phyloP scores from a whole-genome alignment of 805 yeast genomes.

The Sugiyamaella chiloensis region DNA sequence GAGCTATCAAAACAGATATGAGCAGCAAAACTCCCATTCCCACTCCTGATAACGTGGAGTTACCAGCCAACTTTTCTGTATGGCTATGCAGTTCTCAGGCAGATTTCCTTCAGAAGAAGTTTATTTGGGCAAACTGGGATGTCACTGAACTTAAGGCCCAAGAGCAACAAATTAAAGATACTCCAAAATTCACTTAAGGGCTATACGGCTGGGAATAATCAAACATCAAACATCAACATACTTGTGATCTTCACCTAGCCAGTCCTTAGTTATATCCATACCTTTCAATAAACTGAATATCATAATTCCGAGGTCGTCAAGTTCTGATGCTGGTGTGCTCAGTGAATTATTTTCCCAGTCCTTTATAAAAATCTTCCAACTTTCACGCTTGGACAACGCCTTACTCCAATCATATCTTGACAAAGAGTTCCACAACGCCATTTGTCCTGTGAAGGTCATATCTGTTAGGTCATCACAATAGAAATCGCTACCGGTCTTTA shows the following conservation, averaged over 20 bases:
- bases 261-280: background rate
- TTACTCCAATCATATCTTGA: background rate
- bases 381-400: background rate
- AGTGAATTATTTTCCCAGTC: background rate
- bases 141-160: background rate
- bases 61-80: background rate
- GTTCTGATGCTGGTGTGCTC: background rate
- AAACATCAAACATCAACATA: background rate
- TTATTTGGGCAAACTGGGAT: conserved; percentile 5
- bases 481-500: background rate
- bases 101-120: background rate
- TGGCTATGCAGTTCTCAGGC: background rate
- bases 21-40: background rate
- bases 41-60: background rate
- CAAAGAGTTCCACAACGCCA: background rate
- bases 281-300: background rate
- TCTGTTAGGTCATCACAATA: background rate
- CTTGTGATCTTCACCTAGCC: background rate
- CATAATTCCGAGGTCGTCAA: background rate
- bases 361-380: no score
- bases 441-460: background rate
- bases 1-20: background rate
- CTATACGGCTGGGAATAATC: background rate
- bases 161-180: background rate
- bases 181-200: background rate